phyloP scores from a whole-genome alignment of 108 stramenopile species.

The Aurantiochytrium sp. region DNA sequence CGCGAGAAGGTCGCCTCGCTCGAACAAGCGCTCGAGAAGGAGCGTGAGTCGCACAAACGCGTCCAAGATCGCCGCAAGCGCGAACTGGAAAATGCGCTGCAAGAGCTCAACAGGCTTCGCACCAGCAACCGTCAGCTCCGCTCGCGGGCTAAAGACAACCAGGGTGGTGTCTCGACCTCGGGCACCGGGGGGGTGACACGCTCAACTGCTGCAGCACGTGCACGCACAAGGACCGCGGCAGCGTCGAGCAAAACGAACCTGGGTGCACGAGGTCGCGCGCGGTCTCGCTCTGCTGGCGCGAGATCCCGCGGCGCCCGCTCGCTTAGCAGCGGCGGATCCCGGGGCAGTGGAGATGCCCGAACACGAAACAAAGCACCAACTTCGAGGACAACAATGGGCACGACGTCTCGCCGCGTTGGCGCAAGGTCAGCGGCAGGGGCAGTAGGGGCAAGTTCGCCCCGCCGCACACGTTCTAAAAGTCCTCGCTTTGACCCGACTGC shows the following conservation, averaged over 20 bases:
- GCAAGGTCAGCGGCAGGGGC: not conserved
- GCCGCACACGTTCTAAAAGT: not conserved
- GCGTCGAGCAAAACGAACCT: too few species aligned
- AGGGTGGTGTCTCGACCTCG: not conserved
- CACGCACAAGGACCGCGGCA: not conserved
- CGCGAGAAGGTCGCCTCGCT: not conserved
- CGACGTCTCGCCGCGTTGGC: too few species aligned
- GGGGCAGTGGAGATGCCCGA: not conserved
- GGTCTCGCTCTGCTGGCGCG: not conserved
- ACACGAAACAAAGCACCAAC: too few species aligned
- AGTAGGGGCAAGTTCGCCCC: not conserved
- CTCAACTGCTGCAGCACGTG: not conserved
- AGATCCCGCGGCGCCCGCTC: not conserved
- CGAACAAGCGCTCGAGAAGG: not conserved
- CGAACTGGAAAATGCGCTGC: not conserved
- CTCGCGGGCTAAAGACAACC: not conserved
- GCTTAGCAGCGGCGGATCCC: not conserved
- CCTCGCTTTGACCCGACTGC: constrained; percentile 21
- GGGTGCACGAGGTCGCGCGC: not conserved
- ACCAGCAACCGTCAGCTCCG: not conserved
- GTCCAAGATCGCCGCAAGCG: not conserved
- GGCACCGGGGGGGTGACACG: not conserved
- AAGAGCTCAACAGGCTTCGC: not conserved
- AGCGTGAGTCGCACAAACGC: not conserved
- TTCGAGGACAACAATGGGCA: too few species aligned